Evolutionary conservation across 805 yeast species (phyloP).

Genomic region (Sugiyamaella floridensis): DNA sequence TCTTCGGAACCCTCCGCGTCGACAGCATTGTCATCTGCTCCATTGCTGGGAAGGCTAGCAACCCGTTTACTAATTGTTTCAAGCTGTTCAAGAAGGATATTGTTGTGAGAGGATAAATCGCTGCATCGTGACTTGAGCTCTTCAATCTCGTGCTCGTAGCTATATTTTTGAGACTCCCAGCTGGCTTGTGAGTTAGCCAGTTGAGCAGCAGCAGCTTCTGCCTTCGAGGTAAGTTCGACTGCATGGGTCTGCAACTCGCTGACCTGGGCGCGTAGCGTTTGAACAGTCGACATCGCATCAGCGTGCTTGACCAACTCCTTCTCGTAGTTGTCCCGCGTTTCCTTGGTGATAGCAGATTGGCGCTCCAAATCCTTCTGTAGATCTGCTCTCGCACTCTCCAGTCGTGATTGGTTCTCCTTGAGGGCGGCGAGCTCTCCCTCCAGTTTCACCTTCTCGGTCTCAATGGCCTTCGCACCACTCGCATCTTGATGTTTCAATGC

Average conservation of each 20-base stretch:
- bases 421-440: constrained; percentile 17
- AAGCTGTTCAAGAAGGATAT: constrained; percentile 59
- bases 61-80: constrained; percentile 34
- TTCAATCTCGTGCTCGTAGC: constrained; percentile 44
- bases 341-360: constrained; percentile 43
- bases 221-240: constrained; percentile 23
- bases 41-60: constrained; percentile 14
- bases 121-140: constrained; percentile 39
- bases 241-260: constrained; percentile 27
- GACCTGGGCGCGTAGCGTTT: constrained; percentile 35
- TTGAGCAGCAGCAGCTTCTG: constrained; percentile 29
- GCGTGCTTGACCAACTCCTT: constrained; percentile 50
- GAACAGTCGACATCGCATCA: constrained; percentile 39
- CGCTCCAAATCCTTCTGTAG: constrained; percentile 33
- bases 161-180: constrained; percentile 40
- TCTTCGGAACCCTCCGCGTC: constrained; percentile 5
- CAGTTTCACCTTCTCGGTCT: constrained; percentile 19
- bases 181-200: constrained; percentile 36
- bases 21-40: constrained; percentile 1
- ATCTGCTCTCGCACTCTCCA: constrained; percentile 29
- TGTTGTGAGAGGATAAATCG: constrained; percentile 62
- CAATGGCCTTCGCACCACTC: constrained; percentile 20
- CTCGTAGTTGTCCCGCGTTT: constrained; percentile 49
- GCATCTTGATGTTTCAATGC: constrained; percentile 14
- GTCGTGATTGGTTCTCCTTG: constrained; percentile 24